Conservation (phyloP, 768 basidiomycete species). For the Daedalea quercina region DNA sequence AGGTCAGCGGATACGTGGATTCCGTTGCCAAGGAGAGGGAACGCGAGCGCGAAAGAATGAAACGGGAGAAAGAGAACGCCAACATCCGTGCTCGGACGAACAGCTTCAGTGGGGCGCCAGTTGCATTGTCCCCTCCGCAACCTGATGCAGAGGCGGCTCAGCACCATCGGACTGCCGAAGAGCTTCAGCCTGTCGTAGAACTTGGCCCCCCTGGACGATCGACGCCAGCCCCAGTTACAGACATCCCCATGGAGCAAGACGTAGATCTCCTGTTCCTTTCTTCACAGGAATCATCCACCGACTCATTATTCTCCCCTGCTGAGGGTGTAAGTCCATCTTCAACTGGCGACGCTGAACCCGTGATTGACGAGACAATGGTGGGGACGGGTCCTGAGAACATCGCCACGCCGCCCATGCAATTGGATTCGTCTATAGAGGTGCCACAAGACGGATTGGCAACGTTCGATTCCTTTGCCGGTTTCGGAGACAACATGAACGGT, state of each 20-base stretch:
- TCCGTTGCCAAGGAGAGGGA: conserved; percentile 72
- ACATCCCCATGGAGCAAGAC: not conserved
- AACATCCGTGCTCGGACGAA: not conserved
- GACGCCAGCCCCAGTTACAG: not conserved
- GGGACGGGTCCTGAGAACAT: conserved; percentile 1
- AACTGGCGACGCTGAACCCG: not conserved
- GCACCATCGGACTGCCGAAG: not conserved
- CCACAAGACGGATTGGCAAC: not conserved
- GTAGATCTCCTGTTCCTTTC: not conserved
- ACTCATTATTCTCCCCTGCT: conserved; percentile 15
- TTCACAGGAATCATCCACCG: not conserved
- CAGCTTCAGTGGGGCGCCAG: not conserved
- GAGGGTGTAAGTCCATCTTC: not conserved
- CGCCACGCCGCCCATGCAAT: not conserved
- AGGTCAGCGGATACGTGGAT: conserved; percentile 69
- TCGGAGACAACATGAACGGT: conserved; percentile 10
- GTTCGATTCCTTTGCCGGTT: conserved; percentile 17
- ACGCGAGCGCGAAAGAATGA: conserved; percentile 66
- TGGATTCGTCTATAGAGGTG: not conserved
- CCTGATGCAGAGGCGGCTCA: not conserved
- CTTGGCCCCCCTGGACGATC: not conserved
- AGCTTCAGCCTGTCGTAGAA: not conserved
- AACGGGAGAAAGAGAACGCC: conserved; percentile 53
- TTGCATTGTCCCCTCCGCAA: not conserved
- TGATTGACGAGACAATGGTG: not conserved